phyloP scores from a whole-genome alignment of 176 grass and related monocot genomes.

The Puya raimondii region DNA sequence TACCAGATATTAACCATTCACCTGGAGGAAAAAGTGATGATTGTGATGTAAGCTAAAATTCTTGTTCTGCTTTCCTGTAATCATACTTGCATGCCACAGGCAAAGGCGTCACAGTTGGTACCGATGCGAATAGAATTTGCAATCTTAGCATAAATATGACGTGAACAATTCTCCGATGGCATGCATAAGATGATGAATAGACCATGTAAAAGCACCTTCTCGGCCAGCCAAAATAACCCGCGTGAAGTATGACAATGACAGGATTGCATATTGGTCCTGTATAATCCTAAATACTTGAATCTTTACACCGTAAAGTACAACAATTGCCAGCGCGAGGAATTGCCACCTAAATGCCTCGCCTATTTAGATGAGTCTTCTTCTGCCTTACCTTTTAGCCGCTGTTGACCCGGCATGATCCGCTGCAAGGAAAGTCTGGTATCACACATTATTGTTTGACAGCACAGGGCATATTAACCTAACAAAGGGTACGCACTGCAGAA shows the following conservation, averaged over 20 bases:
- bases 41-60: too few relatives aligned
- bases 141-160: too few relatives aligned
- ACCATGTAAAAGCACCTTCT: too few relatives aligned
- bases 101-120: too few relatives aligned
- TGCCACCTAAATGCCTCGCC: background rate
- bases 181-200: too few relatives aligned
- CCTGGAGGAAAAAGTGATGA: too few relatives aligned
- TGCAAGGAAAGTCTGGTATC: slow-evolving; percentile 34
- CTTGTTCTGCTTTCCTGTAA: background rate
- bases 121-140: too few relatives aligned
- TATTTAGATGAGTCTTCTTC: slow-evolving; percentile 20
- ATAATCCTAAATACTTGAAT: background rate
- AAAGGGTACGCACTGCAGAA: slow-evolving; percentile 17
- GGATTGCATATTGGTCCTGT: background rate
- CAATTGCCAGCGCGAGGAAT: background rate
- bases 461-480: slow-evolving; percentile 28
- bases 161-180: too few relatives aligned
- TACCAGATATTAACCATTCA: too few relatives aligned
- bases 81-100: too few relatives aligned
- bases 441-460: slow-evolving; percentile 19
- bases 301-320: background rate
- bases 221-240: background rate
- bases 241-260: background rate
- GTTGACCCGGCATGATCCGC: slow-evolving; percentile 56
- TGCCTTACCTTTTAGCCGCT: slow-evolving; percentile 43